A percentile compares a stretch with the other conserved stretches of the same genome.
These are phyloP conservation scores for Bjerkandera adusta DNA, from an alignment of 1,284 basidiomycete species.

Conservation along the genomic window DNA sequence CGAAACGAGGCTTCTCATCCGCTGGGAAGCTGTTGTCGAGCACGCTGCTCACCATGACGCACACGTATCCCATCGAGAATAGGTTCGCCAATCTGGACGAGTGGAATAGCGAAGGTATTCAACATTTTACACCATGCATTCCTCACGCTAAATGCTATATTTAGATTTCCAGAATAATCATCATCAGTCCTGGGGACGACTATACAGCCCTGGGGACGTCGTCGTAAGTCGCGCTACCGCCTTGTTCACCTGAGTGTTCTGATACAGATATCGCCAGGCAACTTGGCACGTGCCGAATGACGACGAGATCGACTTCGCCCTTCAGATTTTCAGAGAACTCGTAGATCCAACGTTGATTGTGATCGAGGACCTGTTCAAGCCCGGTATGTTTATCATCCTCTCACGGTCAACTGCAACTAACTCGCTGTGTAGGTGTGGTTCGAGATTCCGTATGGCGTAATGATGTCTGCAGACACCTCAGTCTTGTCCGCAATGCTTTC, in stretches of 20 bases:
- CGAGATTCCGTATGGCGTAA: conserved; percentile 78
- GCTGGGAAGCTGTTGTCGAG: conserved; percentile 79
- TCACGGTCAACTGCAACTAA: background rate
- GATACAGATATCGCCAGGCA: conserved; percentile 43
- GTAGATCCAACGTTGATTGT: conserved; percentile 61
- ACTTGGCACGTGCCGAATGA: conserved; percentile 75
- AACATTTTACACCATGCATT: background rate
- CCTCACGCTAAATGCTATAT: background rate
- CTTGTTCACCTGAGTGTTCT: background rate
- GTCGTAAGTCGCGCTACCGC: conserved; percentile 40
- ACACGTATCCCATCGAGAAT: conserved; percentile 83
- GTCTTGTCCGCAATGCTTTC: conserved; percentile 66
- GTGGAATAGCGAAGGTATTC: conserved; percentile 70
- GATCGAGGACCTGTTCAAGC: conserved; percentile 61
- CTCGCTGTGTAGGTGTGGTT: conserved; percentile 30
- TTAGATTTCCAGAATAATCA: conserved; percentile 73
- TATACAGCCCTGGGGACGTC: conserved; percentile 59
- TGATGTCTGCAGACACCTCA: conserved; percentile 81
- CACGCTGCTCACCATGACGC: conserved; percentile 72
- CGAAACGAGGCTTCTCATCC: conserved; percentile 85
- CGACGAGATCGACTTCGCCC: conserved; percentile 74
- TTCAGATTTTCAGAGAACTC: conserved; percentile 74
- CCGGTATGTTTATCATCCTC: conserved; percentile 36
- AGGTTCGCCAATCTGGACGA: conserved; percentile 81
- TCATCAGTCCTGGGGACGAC: conserved; percentile 77